Percentiles rank a stretch among this genome's conserved stretches.
These are phyloP conservation scores for Trichosanthes truncata DNA, from an alignment of 306 rosid species.

Conservation along the genomic window DNA sequence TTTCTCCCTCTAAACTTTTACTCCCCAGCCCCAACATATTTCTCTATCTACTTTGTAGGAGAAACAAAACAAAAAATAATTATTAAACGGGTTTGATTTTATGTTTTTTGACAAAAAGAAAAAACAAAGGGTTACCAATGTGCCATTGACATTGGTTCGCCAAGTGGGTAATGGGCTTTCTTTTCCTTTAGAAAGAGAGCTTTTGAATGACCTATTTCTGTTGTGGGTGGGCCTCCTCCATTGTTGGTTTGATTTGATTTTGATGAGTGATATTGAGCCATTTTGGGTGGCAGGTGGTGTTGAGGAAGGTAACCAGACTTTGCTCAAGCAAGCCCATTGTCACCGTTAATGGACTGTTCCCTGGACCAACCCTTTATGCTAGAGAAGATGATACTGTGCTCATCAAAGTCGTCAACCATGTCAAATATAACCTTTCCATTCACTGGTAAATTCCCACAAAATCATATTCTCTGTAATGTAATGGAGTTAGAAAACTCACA, in stretches of 20 bases:
- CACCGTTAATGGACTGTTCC: constrained; percentile 71
- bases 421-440: constrained; percentile 47
- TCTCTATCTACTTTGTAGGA: too few species aligned
- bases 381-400: constrained; percentile 74
- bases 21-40: too few species aligned
- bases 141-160: background rate
- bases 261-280: background rate
- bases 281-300: constrained; percentile 45
- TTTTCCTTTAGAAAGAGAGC: background rate
- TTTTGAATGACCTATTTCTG: background rate
- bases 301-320: constrained; percentile 33
- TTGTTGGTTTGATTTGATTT: background rate
- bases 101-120: too few species aligned
- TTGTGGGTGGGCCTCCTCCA: background rate
- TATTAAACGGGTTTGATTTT: too few species aligned
- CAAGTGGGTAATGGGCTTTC: background rate
- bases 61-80: too few species aligned
- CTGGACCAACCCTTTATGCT: constrained; percentile 82
- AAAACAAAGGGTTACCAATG: background rate
- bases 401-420: constrained; percentile 60
- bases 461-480: background rate
- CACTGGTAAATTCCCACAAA: constrained; percentile 43
- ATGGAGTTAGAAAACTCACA: too few species aligned
- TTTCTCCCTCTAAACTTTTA: too few species aligned
- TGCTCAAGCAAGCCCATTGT: constrained; percentile 69